Conservation (phyloP, 225 moss, liverwort and hornwort genomes). For the Pseudoscleropodium purum region DNA sequence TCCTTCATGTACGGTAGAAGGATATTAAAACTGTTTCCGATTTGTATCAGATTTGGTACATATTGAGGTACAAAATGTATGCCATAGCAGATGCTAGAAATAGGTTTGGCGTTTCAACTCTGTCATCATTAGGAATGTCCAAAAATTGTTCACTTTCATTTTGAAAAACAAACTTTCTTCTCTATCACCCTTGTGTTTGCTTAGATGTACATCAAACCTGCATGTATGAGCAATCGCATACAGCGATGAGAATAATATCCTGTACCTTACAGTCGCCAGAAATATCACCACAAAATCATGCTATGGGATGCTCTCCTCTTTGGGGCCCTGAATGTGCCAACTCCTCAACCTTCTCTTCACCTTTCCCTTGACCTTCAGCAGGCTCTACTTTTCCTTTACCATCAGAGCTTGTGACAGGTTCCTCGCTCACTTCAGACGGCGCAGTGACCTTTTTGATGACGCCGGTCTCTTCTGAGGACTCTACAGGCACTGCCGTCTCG, state of each 20-base stretch:
- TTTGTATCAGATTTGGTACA: background rate
- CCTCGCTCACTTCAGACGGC: background rate
- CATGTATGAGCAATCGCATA: background rate
- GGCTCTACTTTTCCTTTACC: background rate
- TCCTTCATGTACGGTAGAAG: background rate
- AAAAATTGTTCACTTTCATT: background rate
- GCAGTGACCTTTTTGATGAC: background rate
- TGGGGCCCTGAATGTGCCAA: background rate
- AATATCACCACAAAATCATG: background rate
- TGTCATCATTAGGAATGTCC: background rate
- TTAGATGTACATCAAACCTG: background rate
- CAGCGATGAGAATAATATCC: background rate
- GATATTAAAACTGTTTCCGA: background rate
- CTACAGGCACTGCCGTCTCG: background rate
- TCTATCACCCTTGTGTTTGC: background rate
- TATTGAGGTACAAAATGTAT: background rate
- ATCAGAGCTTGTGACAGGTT: background rate
- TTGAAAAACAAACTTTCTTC: background rate
- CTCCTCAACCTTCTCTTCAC: background rate
- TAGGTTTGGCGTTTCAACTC: background rate
- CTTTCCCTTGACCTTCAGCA: background rate
- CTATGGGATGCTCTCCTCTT: conserved; percentile 4
- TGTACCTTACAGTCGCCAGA: background rate
- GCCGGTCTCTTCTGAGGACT: background rate
- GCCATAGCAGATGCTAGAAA: background rate